Evolutionary conservation across 768 basidiomycete species (phyloP), one percentile per base, ranked within the genome.

Genomic region (Suillus placidus): DNA sequence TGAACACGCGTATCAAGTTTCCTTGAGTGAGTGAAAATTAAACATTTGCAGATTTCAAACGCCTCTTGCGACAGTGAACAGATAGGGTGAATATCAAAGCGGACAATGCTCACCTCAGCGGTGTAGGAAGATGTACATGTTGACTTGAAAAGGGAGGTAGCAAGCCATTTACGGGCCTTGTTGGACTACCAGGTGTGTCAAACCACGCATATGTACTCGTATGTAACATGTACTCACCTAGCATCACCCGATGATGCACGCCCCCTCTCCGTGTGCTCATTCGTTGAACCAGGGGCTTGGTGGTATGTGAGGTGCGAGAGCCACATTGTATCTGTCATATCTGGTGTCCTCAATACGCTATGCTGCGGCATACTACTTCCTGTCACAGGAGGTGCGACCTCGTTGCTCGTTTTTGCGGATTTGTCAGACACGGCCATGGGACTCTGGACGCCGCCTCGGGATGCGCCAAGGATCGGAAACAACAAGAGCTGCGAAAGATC

Each of bases 101-200:
- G 32, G 14, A 57, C 3, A 60, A 2, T 18, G 16, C 74, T 40
- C 66, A 75, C 75, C 76, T 76, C 23, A 73, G 73, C 9, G 75
- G 76, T 16, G 75, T 76, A 16, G 76, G 76, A 38, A 78, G 68
- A 57, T 76, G 73, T 47, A 35, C 67, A 61, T 45, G 32, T 18
- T 67, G 61, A 63, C 63, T 74, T 61, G 63, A 71, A 54, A 67
- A 67, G 9, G 60, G 49, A 35, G 60, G 65, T 3, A 45, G 60
- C 10, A 61, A 40, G 37, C 54, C n/a, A 45, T 63, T 45, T 35
- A 26, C 18, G 16, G 60, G 64, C 23, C 60, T 61, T 37, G 42
- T 64, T n/a, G 61, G 47, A 63, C 64, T 63, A n/a, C 18, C 12
- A 6, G 18, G 32, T 30, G 9, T 63, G 26, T 60, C 37, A 61